Conservation (phyloP, 2,329 filamentous ascomycete species). For the Falciphora oryzae region DNA sequence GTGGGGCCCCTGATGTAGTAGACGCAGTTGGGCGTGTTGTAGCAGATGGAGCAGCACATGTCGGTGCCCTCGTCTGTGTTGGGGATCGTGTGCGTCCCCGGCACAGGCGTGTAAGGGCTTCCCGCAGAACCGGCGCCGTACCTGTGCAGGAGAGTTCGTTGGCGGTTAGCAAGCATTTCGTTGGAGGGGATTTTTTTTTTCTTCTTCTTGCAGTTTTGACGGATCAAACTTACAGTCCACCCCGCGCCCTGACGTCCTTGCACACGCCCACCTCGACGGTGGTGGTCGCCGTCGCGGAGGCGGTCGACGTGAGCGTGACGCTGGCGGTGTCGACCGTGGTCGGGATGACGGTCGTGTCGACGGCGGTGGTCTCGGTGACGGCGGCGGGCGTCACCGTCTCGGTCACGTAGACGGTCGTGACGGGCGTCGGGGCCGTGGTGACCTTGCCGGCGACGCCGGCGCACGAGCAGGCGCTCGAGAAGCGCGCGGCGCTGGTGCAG, state of each 20-base stretch:
- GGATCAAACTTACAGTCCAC: not conserved
- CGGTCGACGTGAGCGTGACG: not conserved
- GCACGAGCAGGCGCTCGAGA: conserved; percentile 24
- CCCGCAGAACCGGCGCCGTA: too few species aligned
- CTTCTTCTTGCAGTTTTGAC: too few species aligned
- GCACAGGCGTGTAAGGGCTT: too few species aligned
- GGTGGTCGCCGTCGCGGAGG: not conserved
- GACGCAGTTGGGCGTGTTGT: not conserved
- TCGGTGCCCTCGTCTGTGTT: not conserved
- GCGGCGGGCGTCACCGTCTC: conserved; percentile 7
- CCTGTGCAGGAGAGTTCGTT: too few species aligned
- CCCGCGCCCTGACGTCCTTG: not conserved
- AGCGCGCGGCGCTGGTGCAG: conserved; percentile 17
- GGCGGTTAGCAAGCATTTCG: too few species aligned
- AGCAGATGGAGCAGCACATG: not conserved
- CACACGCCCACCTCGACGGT: not conserved
- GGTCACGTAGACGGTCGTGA: conserved; percentile 9
- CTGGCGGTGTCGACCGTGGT: not conserved
- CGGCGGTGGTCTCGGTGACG: not conserved
- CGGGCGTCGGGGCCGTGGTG: conserved; percentile 7
- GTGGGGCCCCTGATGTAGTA: too few species aligned
- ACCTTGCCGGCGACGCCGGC: conserved; percentile 18
- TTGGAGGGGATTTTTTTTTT: too few species aligned
- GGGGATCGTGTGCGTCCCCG: not conserved
- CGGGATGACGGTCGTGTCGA: not conserved